phyloP scores from a whole-genome alignment of 2,329 filamentous ascomycete genomes.

The Fusarium sp. region DNA sequence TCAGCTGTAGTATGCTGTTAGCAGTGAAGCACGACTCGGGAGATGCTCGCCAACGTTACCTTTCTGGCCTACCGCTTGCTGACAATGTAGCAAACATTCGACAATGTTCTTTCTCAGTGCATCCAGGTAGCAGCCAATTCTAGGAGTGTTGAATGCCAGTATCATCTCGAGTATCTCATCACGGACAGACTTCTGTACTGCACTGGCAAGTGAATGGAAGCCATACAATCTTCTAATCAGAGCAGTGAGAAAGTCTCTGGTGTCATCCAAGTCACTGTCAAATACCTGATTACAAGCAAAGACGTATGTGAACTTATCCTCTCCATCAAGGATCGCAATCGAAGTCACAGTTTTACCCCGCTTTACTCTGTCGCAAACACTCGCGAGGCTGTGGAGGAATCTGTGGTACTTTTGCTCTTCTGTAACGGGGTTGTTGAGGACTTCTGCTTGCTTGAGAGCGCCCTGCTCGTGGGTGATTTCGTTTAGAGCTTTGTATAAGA shows the following conservation, averaged over 20 bases:
- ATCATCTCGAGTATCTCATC: slow-evolving; percentile 23
- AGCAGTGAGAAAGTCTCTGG: slow-evolving; percentile 11
- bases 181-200: fast-evolving
- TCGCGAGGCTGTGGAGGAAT: slow-evolving; percentile 50
- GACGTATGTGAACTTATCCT: slow-evolving; percentile 46
- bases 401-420: slow-evolving; percentile 42
- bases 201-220: background rate
- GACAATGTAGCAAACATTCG: slow-evolving; percentile 30
- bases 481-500: slow-evolving; percentile 43
- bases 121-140: slow-evolving; percentile 33
- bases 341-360: slow-evolving; percentile 49
- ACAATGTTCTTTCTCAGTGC: slow-evolving; percentile 4
- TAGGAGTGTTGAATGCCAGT: slow-evolving; percentile 38
- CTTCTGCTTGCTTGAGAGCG: slow-evolving; percentile 2
- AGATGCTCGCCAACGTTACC: background rate
- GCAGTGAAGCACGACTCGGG: fast-evolving
- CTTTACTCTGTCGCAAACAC: slow-evolving; percentile 48
- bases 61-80: background rate
- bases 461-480: slow-evolving; percentile 28
- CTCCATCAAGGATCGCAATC: slow-evolving; percentile 45
- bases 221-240: slow-evolving; percentile 28
- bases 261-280: background rate
- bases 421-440: background rate
- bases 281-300: slow-evolving; percentile 49
- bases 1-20: background rate